Conservation (phyloP, 768 basidiomycete species). For the Phallus indusiatus region DNA sequence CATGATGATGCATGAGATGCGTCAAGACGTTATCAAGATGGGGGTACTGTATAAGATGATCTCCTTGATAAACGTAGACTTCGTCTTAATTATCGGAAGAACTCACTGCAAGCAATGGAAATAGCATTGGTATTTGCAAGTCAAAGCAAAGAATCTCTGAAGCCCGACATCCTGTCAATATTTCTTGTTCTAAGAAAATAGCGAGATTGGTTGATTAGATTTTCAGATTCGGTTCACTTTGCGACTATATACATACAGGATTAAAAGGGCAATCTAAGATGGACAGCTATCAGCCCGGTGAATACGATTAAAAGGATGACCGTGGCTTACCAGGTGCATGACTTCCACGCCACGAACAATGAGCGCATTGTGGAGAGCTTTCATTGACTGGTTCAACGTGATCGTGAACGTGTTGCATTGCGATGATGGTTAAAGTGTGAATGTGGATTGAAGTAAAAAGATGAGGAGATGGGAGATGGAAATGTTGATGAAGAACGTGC, state of each 20-base stretch:
- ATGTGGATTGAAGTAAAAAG: background rate
- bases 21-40: no score
- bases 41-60: no score
- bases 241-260: background rate
- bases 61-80: no score
- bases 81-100: no score
- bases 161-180: background rate
- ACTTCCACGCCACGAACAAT: slow-evolving; percentile 61
- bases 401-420: background rate
- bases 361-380: slow-evolving; percentile 66
- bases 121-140: no score
- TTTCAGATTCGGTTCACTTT: background rate
- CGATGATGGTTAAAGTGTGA: background rate
- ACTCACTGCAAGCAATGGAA: no score
- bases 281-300: background rate
- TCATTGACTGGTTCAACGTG: slow-evolving; percentile 26
- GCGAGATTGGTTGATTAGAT: background rate
- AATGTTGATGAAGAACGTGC: no score
- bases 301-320: background rate
- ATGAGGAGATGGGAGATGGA: background rate
- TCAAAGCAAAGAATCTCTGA: no score
- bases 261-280: background rate
- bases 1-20: no score
- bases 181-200: background rate
- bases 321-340: slow-evolving; percentile 23